These are phyloP conservation scores for Fusarium hostae DNA, from an alignment of 2,329 filamentous ascomycete genomes.

Conservation along the genomic window DNA sequence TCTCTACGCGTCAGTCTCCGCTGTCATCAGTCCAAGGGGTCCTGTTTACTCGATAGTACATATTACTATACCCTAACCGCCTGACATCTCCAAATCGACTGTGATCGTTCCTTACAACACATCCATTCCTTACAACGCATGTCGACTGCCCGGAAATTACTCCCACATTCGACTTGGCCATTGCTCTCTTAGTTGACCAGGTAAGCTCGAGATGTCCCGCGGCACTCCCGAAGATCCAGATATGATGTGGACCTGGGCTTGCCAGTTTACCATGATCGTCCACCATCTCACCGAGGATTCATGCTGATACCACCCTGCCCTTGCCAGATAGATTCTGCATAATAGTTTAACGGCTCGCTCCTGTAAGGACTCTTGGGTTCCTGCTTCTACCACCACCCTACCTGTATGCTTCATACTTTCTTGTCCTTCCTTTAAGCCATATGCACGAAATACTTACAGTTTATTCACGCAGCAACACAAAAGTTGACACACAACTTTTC, in stretches of 20 bases:
- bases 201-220: conserved; percentile 45
- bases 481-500: conserved; percentile 61
- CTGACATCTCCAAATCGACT: conserved; percentile 24
- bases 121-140: conserved; percentile 41
- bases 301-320: conserved; percentile 45
- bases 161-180: conserved; percentile 45
- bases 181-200: conserved; percentile 45
- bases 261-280: conserved; percentile 40
- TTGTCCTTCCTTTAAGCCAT: conserved; percentile 38
- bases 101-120: conserved; percentile 40
- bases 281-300: conserved; percentile 34
- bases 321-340: conserved; percentile 42
- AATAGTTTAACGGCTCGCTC: conserved; percentile 43
- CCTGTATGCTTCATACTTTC: conserved; percentile 58
- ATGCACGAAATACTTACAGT: conserved; percentile 41
- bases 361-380: conserved; percentile 46
- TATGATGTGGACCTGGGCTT: conserved; percentile 44
- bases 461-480: conserved; percentile 35
- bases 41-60: conserved; percentile 32
- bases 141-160: conserved; percentile 46
- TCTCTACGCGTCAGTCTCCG: conserved; percentile 27
- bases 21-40: conserved; percentile 28
- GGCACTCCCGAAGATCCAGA: conserved; percentile 48
- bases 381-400: conserved; percentile 62
- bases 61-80: conserved; percentile 37